Evolutionary conservation across 75 land plant genomes (phyloP), one percentile per base, ranked within the genome.

Genomic region (Cryptomeria japonica): DNA sequence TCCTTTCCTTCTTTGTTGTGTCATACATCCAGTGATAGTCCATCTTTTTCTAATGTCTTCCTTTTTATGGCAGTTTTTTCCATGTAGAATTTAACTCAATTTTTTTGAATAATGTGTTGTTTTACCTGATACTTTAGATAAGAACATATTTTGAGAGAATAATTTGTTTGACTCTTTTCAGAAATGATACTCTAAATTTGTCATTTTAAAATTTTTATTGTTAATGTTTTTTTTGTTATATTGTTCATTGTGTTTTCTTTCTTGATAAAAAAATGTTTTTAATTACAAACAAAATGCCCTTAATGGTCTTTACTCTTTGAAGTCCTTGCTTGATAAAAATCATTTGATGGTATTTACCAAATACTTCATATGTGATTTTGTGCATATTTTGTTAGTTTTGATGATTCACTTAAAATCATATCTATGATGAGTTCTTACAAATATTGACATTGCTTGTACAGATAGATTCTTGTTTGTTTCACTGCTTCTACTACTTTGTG

Each of bases 401-500:
- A 22, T 42, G 10, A 25, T 42, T 42, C 46, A 22, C 5, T 36
- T 14, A 19, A 44, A 80, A 44, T 4, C 38, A 28, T 44, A 44
- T 13, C 25, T 80, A 11, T 42, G 31, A 80, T 2, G 28, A 39
- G 44, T 80, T 28, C 83, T 80, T 28, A 10, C 49, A 44, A 38
- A 25, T 80, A 28, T 28, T 44, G 14, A 37, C 8, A 44, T 28
- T 80, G 31, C 42, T 41, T 80, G 83, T 80, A 44, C 83, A 80
- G 83, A 41, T 16, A n/a, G 47, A 80, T 39, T 80, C 83, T 11
- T 25, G 90, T 15, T 91, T 91, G 47, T 97, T 97, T 85, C 84
- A 90, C 28, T 89, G 90, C 73, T 97, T 97, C 93, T 97, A 97
- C 87, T 91, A 91, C 49, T 97, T 97, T 93, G 96, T 97, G 64